Evolutionary conservation across 768 basidiomycete genomes (phyloP), one percentile per base, ranked within the genome.

Genomic region (Naganishia antarctica): DNA sequence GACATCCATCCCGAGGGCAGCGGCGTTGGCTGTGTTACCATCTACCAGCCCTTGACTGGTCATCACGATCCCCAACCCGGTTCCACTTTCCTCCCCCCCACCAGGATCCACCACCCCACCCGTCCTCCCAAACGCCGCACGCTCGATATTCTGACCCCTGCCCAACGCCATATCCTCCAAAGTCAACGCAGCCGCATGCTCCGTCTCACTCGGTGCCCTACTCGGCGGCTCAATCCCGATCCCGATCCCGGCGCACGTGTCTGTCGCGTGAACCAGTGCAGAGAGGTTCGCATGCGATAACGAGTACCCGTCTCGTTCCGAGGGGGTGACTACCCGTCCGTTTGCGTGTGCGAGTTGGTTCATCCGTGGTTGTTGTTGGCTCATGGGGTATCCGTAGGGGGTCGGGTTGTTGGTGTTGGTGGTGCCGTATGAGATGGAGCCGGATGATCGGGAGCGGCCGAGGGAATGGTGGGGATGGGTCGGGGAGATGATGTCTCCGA

Each of bases 141-240:
- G 41, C 31, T 60, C 59, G n/a, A 60, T 43, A 25, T 44, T 47
- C 18, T 44, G 41, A n/a, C 59, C 59, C 37, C 59, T 32, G 16
- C 59, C 59, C 18, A 60, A 37, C 6, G 59, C 59, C 59, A 60
- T 60, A 25, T 60, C 59, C 43, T 60, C 43, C 43, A 47, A 46
- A 12, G 53, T 57, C 53, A 57, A 57, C 15, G 62, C 62, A 2
- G 62, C 49, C 12, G 48, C 62, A 29, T 50, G 50, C 41, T 63
- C 62, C 37, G 62, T 63, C 26, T 49, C 32, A 53, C 49, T 51
- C 15, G 62, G 62, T 5, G 62, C 62, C 16, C 50, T 32, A 40
- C 37, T 41, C 2, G 49, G 25, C 18, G 62, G 12, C 18, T 60
- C 59, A 32, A 49, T 23, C 23, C 48, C 47, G 2, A 62, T 47